A percentile compares a stretch with the other conserved stretches of the same genome.
Conservation (phyloP, 2,329 filamentous ascomycete species). For the Aspergillus sp. region DNA sequence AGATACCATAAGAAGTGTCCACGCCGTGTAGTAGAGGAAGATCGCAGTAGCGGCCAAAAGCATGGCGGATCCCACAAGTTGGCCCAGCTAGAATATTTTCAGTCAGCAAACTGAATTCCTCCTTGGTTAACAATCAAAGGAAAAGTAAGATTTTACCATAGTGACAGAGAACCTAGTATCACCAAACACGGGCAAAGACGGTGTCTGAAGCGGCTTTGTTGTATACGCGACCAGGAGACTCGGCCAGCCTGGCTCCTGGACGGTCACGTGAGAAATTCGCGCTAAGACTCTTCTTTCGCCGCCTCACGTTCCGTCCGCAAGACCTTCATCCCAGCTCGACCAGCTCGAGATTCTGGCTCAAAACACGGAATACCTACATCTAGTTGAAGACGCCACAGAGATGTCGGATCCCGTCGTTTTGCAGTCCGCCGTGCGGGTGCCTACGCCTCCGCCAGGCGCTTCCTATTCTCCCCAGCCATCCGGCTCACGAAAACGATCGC, state of each 20-base stretch:
- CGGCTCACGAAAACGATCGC: constrained; percentile 58
- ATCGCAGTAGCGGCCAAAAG: constrained; percentile 70
- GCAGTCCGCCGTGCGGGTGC: constrained; percentile 59
- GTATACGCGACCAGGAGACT: constrained; percentile 9
- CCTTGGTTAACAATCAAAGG: not conserved
- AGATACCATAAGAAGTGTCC: constrained; percentile 92
- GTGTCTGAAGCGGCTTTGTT: not conserved
- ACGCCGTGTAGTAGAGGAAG: constrained; percentile 93
- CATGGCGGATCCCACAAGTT: constrained; percentile 75
- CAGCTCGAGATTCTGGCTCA: not conserved
- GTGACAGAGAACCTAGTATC: constrained; percentile 16
- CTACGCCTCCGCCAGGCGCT: constrained; percentile 54
- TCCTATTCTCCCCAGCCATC: constrained; percentile 50
- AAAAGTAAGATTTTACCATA: constrained; percentile 25
- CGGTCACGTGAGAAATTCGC: constrained; percentile 16
- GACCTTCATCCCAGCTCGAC: constrained; percentile 11
- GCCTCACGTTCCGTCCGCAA: constrained; percentile 19
- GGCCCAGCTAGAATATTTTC: constrained; percentile 70
- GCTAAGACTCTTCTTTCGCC: constrained; percentile 24
- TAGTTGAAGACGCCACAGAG: constrained; percentile 13
- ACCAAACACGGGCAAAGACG: constrained; percentile 2
- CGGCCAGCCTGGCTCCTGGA: constrained; percentile 21
- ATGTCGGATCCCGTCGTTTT: constrained; percentile 50
- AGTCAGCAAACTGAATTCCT: constrained; percentile 8
- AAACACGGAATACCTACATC: not conserved